Evolutionary conservation across 2,329 filamentous ascomycete genomes (phyloP).

Genomic region (Fusarium begoniae): DNA sequence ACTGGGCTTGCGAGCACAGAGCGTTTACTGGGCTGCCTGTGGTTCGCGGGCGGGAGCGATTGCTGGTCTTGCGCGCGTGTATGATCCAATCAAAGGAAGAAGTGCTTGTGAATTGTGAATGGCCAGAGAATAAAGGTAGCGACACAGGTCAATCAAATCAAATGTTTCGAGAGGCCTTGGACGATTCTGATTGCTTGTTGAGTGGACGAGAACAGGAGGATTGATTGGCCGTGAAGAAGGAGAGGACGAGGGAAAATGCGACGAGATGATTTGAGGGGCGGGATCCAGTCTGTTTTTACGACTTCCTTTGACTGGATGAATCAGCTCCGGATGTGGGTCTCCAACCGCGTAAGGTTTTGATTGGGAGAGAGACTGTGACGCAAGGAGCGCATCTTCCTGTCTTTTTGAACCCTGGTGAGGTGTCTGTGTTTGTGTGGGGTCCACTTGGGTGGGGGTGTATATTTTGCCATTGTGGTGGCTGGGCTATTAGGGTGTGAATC

Average conservation of each 20-base stretch:
- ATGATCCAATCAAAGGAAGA: conserved; percentile 41
- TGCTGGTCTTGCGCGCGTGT: conserved; percentile 25
- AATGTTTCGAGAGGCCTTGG: conserved; percentile 43
- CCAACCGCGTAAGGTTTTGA: conserved; percentile 40
- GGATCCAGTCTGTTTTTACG: conserved; percentile 54
- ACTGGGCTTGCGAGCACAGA: conserved; percentile 14
- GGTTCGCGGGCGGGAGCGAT: conserved; percentile 21
- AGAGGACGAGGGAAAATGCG: conserved; percentile 55
- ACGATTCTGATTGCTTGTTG: conserved; percentile 47
- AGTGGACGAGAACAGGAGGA: conserved; percentile 51
- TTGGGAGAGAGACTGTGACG: conserved; percentile 46
- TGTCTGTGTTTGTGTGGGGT: not conserved
- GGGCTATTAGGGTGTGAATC: not conserved
- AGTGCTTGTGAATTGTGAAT: conserved; percentile 44
- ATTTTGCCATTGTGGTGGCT: not conserved
- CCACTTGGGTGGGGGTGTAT: not conserved
- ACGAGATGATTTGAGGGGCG: conserved; percentile 63
- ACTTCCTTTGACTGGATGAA: conserved; percentile 60
- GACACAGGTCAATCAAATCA: conserved; percentile 33
- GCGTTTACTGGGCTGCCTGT: conserved; percentile 12
- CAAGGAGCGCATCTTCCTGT: conserved; percentile 33
- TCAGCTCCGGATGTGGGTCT: conserved; percentile 53
- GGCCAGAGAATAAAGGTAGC: conserved; percentile 37
- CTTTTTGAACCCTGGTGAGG: conserved; percentile 2
- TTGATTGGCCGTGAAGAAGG: conserved; percentile 60